Conservation (phyloP, 768 basidiomycete species). For the Glaciozyma martinii region DNA sequence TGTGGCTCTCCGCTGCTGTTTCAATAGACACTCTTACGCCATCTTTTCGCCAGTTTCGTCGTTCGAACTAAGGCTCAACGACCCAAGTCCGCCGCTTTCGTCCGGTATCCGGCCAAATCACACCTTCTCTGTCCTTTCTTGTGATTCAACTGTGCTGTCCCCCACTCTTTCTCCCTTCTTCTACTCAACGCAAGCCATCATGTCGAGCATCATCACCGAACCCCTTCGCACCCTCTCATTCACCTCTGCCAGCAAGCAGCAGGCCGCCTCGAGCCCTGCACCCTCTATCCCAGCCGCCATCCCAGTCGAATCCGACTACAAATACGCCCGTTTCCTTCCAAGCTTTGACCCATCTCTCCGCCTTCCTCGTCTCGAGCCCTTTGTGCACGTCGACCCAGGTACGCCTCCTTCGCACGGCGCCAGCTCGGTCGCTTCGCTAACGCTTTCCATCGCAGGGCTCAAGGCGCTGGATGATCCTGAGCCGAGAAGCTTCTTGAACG, state of each 20-base stretch:
- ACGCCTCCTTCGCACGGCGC: not conserved
- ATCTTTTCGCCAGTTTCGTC: too few species aligned
- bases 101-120: too few species aligned
- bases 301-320: constrained; percentile 42
- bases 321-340: constrained; percentile 63
- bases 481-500: constrained; percentile 59
- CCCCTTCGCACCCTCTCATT: not conserved
- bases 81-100: too few species aligned
- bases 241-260: not conserved
- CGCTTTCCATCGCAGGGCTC: constrained; percentile 46
- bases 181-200: too few species aligned
- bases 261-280: not conserved
- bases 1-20: too few species aligned
- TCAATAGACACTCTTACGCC: too few species aligned
- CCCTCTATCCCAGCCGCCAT: not conserved
- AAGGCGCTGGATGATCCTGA: constrained; percentile 47
- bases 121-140: too few species aligned
- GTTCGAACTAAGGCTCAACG: too few species aligned
- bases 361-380: constrained; percentile 62
- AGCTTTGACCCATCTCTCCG: constrained; percentile 44
- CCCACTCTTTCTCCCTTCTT: too few species aligned
- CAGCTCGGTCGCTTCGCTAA: too few species aligned
- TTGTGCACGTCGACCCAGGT: constrained; percentile 70
- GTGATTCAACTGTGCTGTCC: too few species aligned
- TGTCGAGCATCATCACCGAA: not conserved